phyloP scores from a whole-genome alignment of 192 early-diverging fungal species.

The Gryganskiella cystojenkinii region DNA sequence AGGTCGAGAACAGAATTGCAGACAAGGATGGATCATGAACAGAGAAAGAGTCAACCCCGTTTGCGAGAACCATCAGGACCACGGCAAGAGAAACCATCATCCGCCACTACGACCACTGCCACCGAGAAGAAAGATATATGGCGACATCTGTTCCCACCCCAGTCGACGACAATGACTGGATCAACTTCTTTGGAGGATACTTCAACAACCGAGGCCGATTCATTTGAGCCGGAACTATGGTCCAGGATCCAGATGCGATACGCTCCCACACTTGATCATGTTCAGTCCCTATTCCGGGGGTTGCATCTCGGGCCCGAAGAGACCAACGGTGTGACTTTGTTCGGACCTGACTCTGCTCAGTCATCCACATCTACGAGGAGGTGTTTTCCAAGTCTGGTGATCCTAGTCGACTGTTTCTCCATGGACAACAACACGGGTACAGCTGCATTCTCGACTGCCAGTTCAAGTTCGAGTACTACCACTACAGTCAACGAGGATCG shows the following conservation, averaged over 20 bases:
- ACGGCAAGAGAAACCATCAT: too few relatives aligned
- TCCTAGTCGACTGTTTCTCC: constrained; percentile 6
- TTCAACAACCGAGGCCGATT: neutral
- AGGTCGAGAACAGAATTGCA: neutral
- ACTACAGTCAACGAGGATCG: neutral
- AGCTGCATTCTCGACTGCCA: too few relatives aligned
- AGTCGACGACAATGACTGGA: neutral
- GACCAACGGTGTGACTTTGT: constrained; percentile 14
- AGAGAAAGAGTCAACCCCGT: neutral
- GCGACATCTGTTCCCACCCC: too few relatives aligned
- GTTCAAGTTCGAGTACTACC: neutral
- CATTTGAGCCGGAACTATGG: constrained; percentile 25
- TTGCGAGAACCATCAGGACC: neutral
- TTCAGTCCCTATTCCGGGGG: constrained; percentile 32
- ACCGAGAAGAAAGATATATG: too few relatives aligned
- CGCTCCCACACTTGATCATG: constrained; percentile 25
- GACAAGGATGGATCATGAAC: constrained; percentile 17
- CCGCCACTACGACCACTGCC: too few relatives aligned
- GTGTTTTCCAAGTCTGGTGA: neutral
- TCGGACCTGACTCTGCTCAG: neutral
- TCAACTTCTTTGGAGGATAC: too few relatives aligned
- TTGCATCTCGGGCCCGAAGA: constrained; percentile 15
- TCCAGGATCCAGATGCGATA: constrained; percentile 40
- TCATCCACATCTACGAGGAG: too few relatives aligned
- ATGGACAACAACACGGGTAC: too few relatives aligned